phyloP scores from a whole-genome alignment of 1,284 basidiomycete species.

The Amylostereum chailletii region DNA sequence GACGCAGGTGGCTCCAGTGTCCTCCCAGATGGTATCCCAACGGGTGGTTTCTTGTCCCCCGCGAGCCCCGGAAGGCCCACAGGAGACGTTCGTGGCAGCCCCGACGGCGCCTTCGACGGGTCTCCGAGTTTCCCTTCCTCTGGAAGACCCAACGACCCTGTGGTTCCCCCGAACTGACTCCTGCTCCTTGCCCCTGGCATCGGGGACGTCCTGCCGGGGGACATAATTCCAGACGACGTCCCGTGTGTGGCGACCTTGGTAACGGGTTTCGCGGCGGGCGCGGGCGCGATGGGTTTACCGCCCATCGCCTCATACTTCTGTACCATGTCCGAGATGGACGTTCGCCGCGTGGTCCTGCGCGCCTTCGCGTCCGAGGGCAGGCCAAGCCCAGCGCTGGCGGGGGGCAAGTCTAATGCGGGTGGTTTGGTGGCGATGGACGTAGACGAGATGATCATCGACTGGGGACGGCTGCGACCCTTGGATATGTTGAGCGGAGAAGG shows the following conservation, averaged over 20 bases:
- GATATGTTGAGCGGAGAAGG: background rate
- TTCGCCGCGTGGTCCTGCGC: slow-evolving; percentile 39
- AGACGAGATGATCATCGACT: slow-evolving; percentile 61
- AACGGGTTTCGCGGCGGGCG: slow-evolving; percentile 15
- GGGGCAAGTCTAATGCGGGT: slow-evolving; percentile 26
- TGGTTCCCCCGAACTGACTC: slow-evolving; percentile 2
- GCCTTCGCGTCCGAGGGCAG: slow-evolving; percentile 17
- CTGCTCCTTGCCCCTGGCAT: slow-evolving; percentile 12
- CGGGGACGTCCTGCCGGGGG: slow-evolving; percentile 23
- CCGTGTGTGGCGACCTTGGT: slow-evolving; percentile 11
- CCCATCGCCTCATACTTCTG: slow-evolving; percentile 66
- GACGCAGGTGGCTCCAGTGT: slow-evolving; percentile 3
- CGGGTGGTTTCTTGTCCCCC: slow-evolving; percentile 3
- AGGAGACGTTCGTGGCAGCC: slow-evolving; percentile 17
- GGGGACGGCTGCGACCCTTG: slow-evolving; percentile 41
- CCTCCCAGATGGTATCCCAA: slow-evolving; percentile 9
- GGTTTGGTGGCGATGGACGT: slow-evolving; percentile 25
- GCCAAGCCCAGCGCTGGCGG: slow-evolving; percentile 26
- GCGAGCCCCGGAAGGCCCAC: slow-evolving; percentile 15
- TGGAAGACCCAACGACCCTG: slow-evolving; percentile 16
- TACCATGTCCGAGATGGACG: slow-evolving; percentile 78
- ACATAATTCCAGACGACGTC: slow-evolving; percentile 15
- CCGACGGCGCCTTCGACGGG: slow-evolving; percentile 16
- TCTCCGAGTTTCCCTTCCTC: slow-evolving; percentile 17
- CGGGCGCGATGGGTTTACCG: slow-evolving; percentile 27